These are phyloP conservation scores for Sisymbrium altissimum DNA, from an alignment of 345 rosid species.

Conservation along the genomic window DNA sequence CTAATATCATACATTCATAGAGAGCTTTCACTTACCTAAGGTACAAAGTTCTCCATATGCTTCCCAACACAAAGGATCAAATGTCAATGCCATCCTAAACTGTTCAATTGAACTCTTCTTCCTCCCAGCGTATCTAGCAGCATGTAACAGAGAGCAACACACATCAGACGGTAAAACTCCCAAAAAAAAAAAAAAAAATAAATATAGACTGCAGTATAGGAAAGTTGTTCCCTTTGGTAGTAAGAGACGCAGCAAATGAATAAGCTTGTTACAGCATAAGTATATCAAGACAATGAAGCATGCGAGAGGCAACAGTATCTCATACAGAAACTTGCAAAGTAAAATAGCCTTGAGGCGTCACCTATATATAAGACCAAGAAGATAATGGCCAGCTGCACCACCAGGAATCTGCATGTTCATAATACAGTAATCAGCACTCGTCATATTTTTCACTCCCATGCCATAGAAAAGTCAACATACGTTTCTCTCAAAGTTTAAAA, in stretches of 20 bases:
- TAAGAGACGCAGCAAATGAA: not conserved
- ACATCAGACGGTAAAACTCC: conserved; percentile 6
- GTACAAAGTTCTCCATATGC: conserved; percentile 86
- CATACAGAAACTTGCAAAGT: conserved; percentile 3
- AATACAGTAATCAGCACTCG: not conserved
- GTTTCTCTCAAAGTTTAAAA: not conserved
- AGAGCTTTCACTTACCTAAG: conserved; percentile 54
- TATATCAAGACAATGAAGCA: conserved; percentile 8
- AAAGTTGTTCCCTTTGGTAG: not conserved
- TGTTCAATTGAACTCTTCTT: conserved; percentile 61
- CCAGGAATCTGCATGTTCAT: conserved; percentile 58
- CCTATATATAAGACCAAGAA: conserved; percentile 93
- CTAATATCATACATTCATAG: not conserved
- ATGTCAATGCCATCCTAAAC: conserved; percentile 70
- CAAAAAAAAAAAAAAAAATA: not conserved
- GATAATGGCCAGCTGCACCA: conserved; percentile 93
- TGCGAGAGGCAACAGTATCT: conserved; percentile 1
- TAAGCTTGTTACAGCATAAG: not conserved
- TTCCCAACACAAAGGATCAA: conserved; percentile 88
- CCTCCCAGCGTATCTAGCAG: conserved; percentile 65
- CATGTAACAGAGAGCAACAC: conserved; percentile 14
- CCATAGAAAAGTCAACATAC: not conserved
- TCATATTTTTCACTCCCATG: not conserved
- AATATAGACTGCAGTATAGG: not conserved
- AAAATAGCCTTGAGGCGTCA: conserved; percentile 16